These are phyloP conservation scores for Hemisphaericaspora lyxosophila DNA, from an alignment of 1,139 yeast species.

Conservation along the genomic window DNA sequence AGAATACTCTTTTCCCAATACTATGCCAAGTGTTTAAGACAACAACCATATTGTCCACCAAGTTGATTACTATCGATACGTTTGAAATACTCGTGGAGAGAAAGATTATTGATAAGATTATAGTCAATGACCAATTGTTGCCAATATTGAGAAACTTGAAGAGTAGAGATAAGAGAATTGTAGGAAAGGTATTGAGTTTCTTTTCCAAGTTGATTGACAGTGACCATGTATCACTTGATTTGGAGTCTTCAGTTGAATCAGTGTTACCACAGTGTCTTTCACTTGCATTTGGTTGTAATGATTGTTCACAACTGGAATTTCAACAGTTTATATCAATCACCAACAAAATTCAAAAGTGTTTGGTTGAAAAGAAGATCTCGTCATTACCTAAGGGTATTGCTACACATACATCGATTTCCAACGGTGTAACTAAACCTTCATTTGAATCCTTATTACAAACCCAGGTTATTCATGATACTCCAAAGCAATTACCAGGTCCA, in stretches of 20 bases:
- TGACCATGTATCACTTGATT: slow-evolving; percentile 36
- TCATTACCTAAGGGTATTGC: slow-evolving; percentile 22
- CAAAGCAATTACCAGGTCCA: slow-evolving; percentile 14
- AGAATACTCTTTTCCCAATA: slow-evolving; percentile 70
- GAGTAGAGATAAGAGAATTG: slow-evolving; percentile 71
- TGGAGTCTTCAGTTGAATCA: slow-evolving; percentile 38
- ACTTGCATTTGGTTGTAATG: slow-evolving; percentile 43
- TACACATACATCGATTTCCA: slow-evolving; percentile 20
- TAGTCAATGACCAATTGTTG: slow-evolving; percentile 72
- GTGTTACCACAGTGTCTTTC: slow-evolving; percentile 39
- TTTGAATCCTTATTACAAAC: slow-evolving; percentile 36
- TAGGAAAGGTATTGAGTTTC: slow-evolving; percentile 54
- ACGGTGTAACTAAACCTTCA: slow-evolving; percentile 8
- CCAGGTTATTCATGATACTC: slow-evolving; percentile 27
- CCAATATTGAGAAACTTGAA: slow-evolving; percentile 75
- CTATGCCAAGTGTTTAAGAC: slow-evolving; percentile 73
- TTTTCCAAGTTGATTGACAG: slow-evolving; percentile 46
- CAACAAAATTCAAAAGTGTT: slow-evolving; percentile 28
- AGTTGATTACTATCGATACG: slow-evolving; percentile 65
- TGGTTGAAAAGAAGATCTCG: slow-evolving; percentile 30
- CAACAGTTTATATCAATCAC: slow-evolving; percentile 27
- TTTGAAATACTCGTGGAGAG: slow-evolving; percentile 58
- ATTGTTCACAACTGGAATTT: slow-evolving; percentile 40
- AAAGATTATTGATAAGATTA: slow-evolving; percentile 67
- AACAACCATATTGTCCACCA: slow-evolving; percentile 79